Conservation (phyloP, 139 green algal genomes). For the Chlamydomonas sphaeroides region DNA sequence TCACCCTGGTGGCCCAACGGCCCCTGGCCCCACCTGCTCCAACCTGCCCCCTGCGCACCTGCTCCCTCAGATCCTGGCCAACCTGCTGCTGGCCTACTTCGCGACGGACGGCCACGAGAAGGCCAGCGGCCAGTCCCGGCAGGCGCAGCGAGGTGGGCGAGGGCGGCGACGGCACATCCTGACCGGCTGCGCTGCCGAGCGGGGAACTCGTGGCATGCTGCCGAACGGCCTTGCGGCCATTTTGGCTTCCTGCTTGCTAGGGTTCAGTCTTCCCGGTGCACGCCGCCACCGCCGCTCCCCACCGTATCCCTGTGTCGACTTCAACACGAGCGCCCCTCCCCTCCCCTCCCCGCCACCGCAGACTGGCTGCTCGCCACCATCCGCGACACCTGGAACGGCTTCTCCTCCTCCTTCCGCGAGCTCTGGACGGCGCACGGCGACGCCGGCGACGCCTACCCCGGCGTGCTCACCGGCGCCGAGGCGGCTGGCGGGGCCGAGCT, state of each 20-base stretch:
- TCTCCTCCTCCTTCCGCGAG: conserved; percentile 69
- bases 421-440: conserved; percentile 69
- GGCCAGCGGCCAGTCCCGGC: conserved; percentile 23
- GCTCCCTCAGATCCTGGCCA: conserved; percentile 76
- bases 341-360: not conserved
- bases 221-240: too few relatives aligned
- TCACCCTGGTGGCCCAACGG: too few relatives aligned
- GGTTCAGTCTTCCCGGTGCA: too few relatives aligned
- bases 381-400: conserved; percentile 74
- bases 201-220: too few relatives aligned
- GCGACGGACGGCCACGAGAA: conserved; percentile 74
- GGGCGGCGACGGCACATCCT: too few relatives aligned
- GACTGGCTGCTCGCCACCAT: conserved; percentile 71
- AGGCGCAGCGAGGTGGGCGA: conserved; percentile 48
- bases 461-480: conserved; percentile 51
- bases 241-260: too few relatives aligned
- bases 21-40: too few relatives aligned
- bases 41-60: not conserved
- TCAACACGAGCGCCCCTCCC: too few relatives aligned
- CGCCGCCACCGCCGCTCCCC: too few relatives aligned
- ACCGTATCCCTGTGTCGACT: too few relatives aligned
- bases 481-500: conserved; percentile 20
- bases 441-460: conserved; percentile 60
- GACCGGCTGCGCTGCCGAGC: too few relatives aligned
- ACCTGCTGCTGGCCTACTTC: conserved; percentile 94